Base-by-base conservation (phyloP, 305 asterid genomes). In the Fraxinus dipetala region DNA sequence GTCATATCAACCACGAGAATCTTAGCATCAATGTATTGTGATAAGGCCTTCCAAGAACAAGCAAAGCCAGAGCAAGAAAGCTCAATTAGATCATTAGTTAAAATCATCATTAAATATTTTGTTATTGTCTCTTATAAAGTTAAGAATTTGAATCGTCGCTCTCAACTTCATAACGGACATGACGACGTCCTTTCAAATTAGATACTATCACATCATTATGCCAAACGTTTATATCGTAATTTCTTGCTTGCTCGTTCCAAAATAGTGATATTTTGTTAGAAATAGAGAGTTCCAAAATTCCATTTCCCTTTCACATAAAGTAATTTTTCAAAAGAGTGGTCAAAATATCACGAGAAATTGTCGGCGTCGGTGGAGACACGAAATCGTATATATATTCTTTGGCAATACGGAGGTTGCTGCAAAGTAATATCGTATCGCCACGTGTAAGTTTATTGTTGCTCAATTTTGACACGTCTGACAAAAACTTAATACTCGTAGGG, bases 281-380 rank as follows among this genome's bases (percentile, higher is more conserved):
- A 5, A 18, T 20, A 59, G 14, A 59, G 72, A 2, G 3, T 38
- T 38, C 45, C 13, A 38, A 38, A 38, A 8, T 59, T 22, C 72
- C 16, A 3, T 7, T 61, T 7, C 30, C 16, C 70, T 61, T 61
- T 61, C 31, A 20, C 70, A 20, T 2, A 61, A 20, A 20, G 3
- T 59, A 20, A 1, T 38, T 6, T 56, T 18, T 56, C 2, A 6
- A 18, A 61, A 61, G 69, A 20, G 0, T 61, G 72, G 32, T 61
- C 56, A 8, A 40, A 38, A 82, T 84, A 70, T 86, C 86, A 56
- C 85, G 89, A 86, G 86, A 89, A 81, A 83, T 79, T 89, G 92
- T 88, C 89, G 90, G 90, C 83, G 56, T 11, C 36, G 13, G 4
- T 18, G 28, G 83, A 45, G 74, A 75, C 77, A 75, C 72, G 28